Conservation (phyloP, 2,329 filamentous ascomycete species). For the Neodidymelliopsis sp. region DNA sequence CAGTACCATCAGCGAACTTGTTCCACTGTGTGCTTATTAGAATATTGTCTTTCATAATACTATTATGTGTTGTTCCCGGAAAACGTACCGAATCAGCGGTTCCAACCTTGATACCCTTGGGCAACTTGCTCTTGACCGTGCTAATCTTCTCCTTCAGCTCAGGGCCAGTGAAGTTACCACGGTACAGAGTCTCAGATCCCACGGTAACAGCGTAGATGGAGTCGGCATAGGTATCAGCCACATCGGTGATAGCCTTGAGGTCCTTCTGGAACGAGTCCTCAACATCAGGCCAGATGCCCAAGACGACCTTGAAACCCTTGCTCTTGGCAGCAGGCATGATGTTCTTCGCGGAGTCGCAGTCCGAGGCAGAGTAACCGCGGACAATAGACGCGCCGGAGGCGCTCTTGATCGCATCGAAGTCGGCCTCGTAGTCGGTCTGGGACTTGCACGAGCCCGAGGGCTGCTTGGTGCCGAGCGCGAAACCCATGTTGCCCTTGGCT, state of each 20-base stretch:
- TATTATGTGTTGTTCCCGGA: too few relatives aligned
- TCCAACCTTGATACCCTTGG: conserved; percentile 63
- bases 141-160: conserved; percentile 68
- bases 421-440: conserved; percentile 67
- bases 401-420: conserved; percentile 67
- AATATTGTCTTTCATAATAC: too few relatives aligned
- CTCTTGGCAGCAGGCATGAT: conserved; percentile 71
- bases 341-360: conserved; percentile 69
- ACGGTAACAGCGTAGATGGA: conserved; percentile 74
- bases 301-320: conserved; percentile 71
- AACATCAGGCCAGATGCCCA: conserved; percentile 73
- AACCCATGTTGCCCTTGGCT: conserved; percentile 65
- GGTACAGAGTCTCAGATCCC: conserved; percentile 75
- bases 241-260: conserved; percentile 63
- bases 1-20: conserved; percentile 73
- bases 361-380: conserved; percentile 70
- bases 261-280: conserved; percentile 69
- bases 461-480: conserved; percentile 71
- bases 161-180: conserved; percentile 69
- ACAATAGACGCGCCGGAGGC: conserved; percentile 63
- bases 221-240: conserved; percentile 59
- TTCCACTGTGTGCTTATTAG: too few relatives aligned
- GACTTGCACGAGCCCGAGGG: conserved; percentile 67
- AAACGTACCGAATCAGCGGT: conserved; percentile 76
- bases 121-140: conserved; percentile 64